Evolutionary conservation across 768 basidiomycete genomes (phyloP), one percentile per base, ranked within the genome.

Genomic region (Trametes meyenii): DNA sequence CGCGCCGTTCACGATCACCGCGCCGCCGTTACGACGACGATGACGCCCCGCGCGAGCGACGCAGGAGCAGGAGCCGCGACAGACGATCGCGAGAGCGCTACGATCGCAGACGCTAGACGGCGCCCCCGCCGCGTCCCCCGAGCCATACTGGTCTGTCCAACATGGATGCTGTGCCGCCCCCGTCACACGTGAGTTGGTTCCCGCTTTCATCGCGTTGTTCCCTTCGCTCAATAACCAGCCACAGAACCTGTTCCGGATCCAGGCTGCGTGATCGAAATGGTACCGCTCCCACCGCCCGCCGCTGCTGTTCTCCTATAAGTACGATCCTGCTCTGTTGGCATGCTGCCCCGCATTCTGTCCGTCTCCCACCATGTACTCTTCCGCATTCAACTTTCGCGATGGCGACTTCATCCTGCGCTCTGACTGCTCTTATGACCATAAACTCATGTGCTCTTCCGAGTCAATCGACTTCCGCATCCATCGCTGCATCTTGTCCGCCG

Each of bases 401-500:
- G 81, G 85, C 11, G 87, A 88, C 68, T 60, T 83, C 62, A 68
- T 83, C 60, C 76, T 88, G 59, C 76, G 81, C 19, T 82, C 85
- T 0, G 70, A 70, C 53, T 71, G 57, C 35, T 26, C 56, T n/a
- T 17, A 44, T 29, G 61, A 62, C 11, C 36, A 42, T 29, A 42
- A 48, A 11, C 38, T 52, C 7, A 5, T 69, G 5, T 43, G 76
- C 56, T 61, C 66, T 40, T 62, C 75, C 50, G 63, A 72, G 23
- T 66, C 73, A 16, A 74, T 79, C 52, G 79, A 84, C 65, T 89
- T 90, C 68, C 79, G 76, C 43, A 82, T 85, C 35, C 89, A 89
- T 72, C 78, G 79, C 61, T 82, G 80, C 70, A 80, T 91, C 62
- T 81, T 92, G 50, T 74, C 82, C 12, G 76, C 78, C 5, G 85